These are phyloP conservation scores for Trichoderma sp. DNA, from an alignment of 2,329 filamentous ascomycete genomes.

Conservation along the genomic window DNA sequence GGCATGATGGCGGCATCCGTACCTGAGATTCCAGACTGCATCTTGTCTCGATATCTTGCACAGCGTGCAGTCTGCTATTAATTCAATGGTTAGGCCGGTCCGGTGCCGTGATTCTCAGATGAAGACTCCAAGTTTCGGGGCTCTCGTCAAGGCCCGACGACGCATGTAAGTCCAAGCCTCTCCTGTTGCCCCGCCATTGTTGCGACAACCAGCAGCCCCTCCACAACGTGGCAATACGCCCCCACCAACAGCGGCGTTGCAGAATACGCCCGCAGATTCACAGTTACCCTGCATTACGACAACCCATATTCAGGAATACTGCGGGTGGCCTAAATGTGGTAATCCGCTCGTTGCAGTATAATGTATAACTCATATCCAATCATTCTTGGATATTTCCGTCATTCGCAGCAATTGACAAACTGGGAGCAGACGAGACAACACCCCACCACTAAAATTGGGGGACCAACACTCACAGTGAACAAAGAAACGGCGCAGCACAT, in stretches of 20 bases:
- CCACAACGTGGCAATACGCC: conserved; percentile 13
- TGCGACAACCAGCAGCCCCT: conserved; percentile 7
- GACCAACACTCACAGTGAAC: not conserved
- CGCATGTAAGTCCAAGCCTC: conserved; percentile 15
- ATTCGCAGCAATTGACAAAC: not conserved
- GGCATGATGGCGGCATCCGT: conserved; percentile 23
- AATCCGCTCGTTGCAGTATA: not conserved
- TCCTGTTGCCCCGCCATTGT: conserved; percentile 17
- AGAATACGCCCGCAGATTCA: not conserved
- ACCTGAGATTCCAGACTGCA: conserved; percentile 82
- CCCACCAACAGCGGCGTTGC: not conserved
- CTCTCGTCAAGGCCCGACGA: conserved; percentile 15
- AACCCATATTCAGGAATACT: not conserved
- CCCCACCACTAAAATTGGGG: not conserved
- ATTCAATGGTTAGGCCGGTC: not conserved
- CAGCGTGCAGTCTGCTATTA: not conserved
- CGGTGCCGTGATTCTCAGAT: not conserved
- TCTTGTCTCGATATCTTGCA: conserved; percentile 33
- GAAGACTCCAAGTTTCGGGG: conserved; percentile 6
- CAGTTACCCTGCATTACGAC: not conserved
- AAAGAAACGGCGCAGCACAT: not conserved
- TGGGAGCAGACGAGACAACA: not conserved
- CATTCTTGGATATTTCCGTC: not conserved
- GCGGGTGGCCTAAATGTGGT: not conserved
- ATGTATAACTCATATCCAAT: not conserved